Evolutionary conservation across 306 rosid species (phyloP).

Genomic region (Echinosophora koreensis): DNA sequence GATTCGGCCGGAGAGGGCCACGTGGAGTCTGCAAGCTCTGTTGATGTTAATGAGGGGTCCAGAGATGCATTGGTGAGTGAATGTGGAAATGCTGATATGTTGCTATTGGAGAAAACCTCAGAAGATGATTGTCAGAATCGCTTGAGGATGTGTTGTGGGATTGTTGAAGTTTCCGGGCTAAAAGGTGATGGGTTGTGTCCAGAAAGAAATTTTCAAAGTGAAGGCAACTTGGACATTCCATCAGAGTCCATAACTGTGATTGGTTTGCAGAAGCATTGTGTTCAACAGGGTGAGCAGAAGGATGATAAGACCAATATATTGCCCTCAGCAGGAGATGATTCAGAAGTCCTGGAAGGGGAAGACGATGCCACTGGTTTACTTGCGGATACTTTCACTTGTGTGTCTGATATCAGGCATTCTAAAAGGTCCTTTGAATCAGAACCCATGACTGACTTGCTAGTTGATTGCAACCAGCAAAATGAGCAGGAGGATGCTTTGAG

Average conservation of each 20-base stretch:
- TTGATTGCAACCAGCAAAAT: conserved; percentile 49
- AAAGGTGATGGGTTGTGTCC: conserved; percentile 32
- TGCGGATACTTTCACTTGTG: conserved; percentile 45
- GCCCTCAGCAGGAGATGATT: conserved; percentile 43
- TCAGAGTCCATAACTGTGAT: conserved; percentile 36
- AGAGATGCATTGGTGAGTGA: conserved; percentile 50
- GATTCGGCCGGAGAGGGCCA: conserved; percentile 35
- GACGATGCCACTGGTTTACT: conserved; percentile 35
- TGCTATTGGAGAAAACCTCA: conserved; percentile 33
- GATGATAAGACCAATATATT: conserved; percentile 42
- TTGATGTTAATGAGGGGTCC: conserved; percentile 45
- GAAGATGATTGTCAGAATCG: conserved; percentile 47
- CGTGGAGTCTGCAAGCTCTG: conserved; percentile 44
- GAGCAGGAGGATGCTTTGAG: conserved; percentile 57
- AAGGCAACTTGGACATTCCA: conserved; percentile 47
- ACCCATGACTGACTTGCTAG: conserved; percentile 41
- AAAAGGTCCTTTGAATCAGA: conserved; percentile 52
- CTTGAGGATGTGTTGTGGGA: conserved; percentile 45
- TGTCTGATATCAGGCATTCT: conserved; percentile 47
- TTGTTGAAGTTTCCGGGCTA: conserved; percentile 40
- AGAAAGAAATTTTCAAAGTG: conserved; percentile 48
- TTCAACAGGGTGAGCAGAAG: conserved; percentile 54
- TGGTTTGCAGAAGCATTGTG: conserved; percentile 45
- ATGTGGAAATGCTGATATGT: conserved; percentile 49
- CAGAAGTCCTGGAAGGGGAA: conserved; percentile 42